Evolutionary conservation across 169 alveolate genomes (phyloP), one percentile per base, ranked within the genome.

Genomic region (Cryptosporidium ryanae): DNA sequence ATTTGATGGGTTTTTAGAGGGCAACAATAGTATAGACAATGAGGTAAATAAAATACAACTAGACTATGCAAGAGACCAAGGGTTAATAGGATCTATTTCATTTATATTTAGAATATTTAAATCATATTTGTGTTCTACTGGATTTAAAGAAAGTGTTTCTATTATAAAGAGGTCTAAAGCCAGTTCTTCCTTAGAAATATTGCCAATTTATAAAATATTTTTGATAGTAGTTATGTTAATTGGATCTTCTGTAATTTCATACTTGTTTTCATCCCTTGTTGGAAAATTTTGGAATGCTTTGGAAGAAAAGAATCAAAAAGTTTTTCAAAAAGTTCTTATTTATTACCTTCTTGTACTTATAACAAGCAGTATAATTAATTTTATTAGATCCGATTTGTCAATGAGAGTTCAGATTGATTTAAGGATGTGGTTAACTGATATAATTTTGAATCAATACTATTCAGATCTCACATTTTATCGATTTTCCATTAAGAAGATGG

Each of bases 381-480:
- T 52, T 25, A 55, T 55, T 38, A 76, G 64, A 76, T 57, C 71
- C 17, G 87, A 76, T 15, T 4, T 76, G 2, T 76, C 71, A 2
- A 46, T 61, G 31, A 49, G 64, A 76, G 46, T 76, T 59, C 87
- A 76, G 59, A 43, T 66, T 21, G 90, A 82, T 59, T 66, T 66
- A 27, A 55, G 90, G 27, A 61, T 64, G 71, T 82, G 90, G 90
- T 27, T 82, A n/a, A 82, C 90, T 18, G 46, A 66, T n/a, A 25
- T 44, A 66, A 48, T 82, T 55, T 21, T 82, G 84, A 54, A 82
- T 17, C 76, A 64, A 61, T 65, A 70, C 25, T 70, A 57, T 49
- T 65, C 84, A n/a, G 66, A 65, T 61, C 34, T 57, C 29, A 27
- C 84, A 1, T 82, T 52, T 17, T 82, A 82, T 63, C 84, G 48